Evolutionary conservation across 23 red algal genomes (phyloP), one percentile per base, ranked within the genome.

Genomic region (Gracilaria caudata): DNA sequence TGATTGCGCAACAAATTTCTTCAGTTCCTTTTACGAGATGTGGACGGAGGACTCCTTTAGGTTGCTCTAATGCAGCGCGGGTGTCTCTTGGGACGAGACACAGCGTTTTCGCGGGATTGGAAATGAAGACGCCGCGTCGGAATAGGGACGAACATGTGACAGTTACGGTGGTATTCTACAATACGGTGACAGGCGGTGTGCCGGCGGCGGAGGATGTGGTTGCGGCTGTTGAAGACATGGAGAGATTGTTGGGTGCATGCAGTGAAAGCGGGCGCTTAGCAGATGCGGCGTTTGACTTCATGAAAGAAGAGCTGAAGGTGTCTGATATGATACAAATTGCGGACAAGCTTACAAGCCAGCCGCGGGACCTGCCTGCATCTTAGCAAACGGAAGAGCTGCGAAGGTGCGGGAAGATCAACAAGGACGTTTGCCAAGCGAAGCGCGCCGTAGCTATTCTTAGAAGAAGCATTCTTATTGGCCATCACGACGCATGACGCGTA

Each of bases 131-230:
- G 20, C 73, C 73, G 4, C 2, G 19, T 11, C 73, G 73, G 1
- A 47, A 51, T 16, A 34, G 11, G 4, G 20, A 78, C 20, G 73
- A 78, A 23, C 73, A 78, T n/a, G 73, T 78, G 29, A 78, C 73
- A 55, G 73, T 78, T 51, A 56, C 73, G 4, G 29, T 43, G 6
- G 73, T 78, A 33, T 47, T 78, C 41, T 78, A 78, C 73, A 78
- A 78, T 23, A 51, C 73, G 10, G 73, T 56, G 5, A 24, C 41
- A 14, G 73, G 38, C 11, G 73, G 73, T 23, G 73, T 78, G 14
- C 73, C 73, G 2, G 41, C 36, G 16, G 73, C 73, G 9, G 38
- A 47, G 20, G 73, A 78, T 78, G 38, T 77, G 25, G 34, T 78
- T 34, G 8, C 73, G 1, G 73, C 73, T 17, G 20, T 56, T 47